Percentiles rank a stretch among this genome's conserved stretches.
phyloP scores from a whole-genome alignment of 441 rosid species.

The Rhodomyrtus psidioides region DNA sequence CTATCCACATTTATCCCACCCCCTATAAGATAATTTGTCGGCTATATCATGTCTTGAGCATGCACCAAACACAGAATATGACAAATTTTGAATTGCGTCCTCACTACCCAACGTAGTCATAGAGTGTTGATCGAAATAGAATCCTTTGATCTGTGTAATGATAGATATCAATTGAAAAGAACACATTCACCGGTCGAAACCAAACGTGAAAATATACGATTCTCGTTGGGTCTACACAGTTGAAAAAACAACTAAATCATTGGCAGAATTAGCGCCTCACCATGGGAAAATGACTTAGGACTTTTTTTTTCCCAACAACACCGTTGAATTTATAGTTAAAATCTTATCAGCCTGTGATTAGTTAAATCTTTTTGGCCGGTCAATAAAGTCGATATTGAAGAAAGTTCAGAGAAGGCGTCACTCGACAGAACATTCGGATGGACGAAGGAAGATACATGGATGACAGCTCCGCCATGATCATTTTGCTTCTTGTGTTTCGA shows the following conservation, averaged over 20 bases:
- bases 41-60: too few species aligned
- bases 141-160: too few species aligned
- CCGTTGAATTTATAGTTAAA: not conserved
- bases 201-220: not conserved
- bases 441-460: not conserved
- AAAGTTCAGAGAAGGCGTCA: not conserved
- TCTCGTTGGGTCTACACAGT: not conserved
- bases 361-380: not conserved
- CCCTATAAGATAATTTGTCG: too few species aligned
- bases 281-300: not conserved
- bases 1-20: too few species aligned
- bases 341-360: not conserved
- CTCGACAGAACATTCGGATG: not conserved
- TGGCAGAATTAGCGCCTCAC: not conserved
- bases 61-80: too few species aligned
- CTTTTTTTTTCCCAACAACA: not conserved
- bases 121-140: too few species aligned
- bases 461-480: not conserved
- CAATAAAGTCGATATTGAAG: not conserved
- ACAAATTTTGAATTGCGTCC: too few species aligned
- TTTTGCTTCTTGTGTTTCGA: not conserved
- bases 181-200: not conserved
- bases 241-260: not conserved
- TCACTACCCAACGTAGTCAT: too few species aligned
- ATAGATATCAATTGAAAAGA: not conserved